Evolutionary conservation across 2,329 filamentous ascomycete species (phyloP).

Genomic region (Fusarium nygamai): DNA sequence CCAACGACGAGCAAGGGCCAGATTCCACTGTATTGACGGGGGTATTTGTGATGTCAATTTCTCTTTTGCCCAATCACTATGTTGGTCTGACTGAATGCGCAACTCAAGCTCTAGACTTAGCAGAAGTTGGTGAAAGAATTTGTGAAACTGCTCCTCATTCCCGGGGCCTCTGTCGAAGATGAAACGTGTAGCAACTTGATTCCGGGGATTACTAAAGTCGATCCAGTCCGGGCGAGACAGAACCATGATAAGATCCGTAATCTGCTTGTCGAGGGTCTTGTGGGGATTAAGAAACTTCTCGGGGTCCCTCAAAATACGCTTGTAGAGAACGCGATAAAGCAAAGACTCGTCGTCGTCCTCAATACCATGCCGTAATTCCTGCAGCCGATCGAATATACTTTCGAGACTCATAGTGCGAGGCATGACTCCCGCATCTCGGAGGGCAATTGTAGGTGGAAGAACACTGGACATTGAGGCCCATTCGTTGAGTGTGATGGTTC

Average conservation of each 20-base stretch:
- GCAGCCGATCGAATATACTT: slow-evolving; percentile 67
- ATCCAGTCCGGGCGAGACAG: slow-evolving; percentile 77
- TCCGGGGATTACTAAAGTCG: slow-evolving; percentile 74
- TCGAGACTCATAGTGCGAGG: slow-evolving; percentile 70
- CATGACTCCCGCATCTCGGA: slow-evolving; percentile 66
- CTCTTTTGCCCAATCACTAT: slow-evolving; percentile 71
- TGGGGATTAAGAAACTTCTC: slow-evolving; percentile 70
- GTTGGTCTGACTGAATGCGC: slow-evolving; percentile 71
- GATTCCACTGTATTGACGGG: slow-evolving; percentile 75
- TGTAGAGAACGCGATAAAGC: slow-evolving; percentile 73
- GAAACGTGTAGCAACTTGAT: slow-evolving; percentile 79
- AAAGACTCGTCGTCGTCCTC: slow-evolving; percentile 67
- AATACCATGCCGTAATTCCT: slow-evolving; percentile 65
- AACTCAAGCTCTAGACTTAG: slow-evolving; percentile 77
- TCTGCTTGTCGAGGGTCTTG: slow-evolving; percentile 74
- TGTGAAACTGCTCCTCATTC: slow-evolving; percentile 67
- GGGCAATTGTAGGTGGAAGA: slow-evolving; percentile 63
- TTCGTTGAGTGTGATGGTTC: slow-evolving; percentile 77
- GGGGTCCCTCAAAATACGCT: slow-evolving; percentile 72
- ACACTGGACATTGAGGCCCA: slow-evolving; percentile 70
- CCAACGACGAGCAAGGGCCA: slow-evolving; percentile 80
- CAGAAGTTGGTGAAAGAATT: slow-evolving; percentile 81
- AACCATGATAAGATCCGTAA: slow-evolving; percentile 75
- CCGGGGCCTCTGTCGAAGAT: slow-evolving; percentile 69
- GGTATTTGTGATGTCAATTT: slow-evolving; percentile 73